phyloP scores from a whole-genome alignment of 352 stramenopile species.

The Pythium folliculosum region DNA sequence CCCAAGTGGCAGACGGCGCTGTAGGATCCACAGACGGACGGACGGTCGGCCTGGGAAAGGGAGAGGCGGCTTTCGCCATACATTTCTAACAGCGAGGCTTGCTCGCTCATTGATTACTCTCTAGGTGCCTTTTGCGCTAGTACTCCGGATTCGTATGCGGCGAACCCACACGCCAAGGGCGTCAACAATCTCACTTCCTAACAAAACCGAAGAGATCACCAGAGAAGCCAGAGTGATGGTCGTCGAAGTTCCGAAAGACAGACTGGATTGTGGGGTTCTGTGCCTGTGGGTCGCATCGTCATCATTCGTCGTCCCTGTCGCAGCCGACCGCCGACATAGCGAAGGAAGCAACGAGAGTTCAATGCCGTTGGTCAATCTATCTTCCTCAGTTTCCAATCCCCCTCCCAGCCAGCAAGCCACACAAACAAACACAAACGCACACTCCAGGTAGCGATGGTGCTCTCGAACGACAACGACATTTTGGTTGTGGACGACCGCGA shows the following conservation, averaged over 20 bases:
- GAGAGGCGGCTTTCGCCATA: not conserved
- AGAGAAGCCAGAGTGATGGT: constrained; percentile 11
- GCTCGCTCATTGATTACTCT: not conserved
- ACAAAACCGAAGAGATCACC: not conserved
- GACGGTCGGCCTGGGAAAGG: not conserved
- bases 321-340: not conserved
- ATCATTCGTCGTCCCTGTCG: constrained; percentile 4
- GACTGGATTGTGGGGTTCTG: constrained; percentile 1
- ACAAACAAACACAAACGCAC: not conserved
- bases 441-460: constrained; percentile 4
- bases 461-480: constrained; percentile 11
- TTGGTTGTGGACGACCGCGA: constrained; percentile 9
- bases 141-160: not conserved
- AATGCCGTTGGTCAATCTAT: not conserved
- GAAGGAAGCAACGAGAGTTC: too few species aligned
- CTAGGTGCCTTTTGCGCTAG: not conserved
- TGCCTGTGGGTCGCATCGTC: constrained; percentile 1
- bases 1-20: constrained; percentile 83
- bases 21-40: constrained; percentile 30
- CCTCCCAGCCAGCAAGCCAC: not conserved
- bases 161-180: constrained; percentile 2
- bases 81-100: not conserved
- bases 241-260: constrained; percentile 2
- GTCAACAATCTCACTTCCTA: not conserved
- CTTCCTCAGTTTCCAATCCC: not conserved